Conservation (phyloP, 2,329 filamentous ascomycete genomes). For the Cercospora canescens region DNA sequence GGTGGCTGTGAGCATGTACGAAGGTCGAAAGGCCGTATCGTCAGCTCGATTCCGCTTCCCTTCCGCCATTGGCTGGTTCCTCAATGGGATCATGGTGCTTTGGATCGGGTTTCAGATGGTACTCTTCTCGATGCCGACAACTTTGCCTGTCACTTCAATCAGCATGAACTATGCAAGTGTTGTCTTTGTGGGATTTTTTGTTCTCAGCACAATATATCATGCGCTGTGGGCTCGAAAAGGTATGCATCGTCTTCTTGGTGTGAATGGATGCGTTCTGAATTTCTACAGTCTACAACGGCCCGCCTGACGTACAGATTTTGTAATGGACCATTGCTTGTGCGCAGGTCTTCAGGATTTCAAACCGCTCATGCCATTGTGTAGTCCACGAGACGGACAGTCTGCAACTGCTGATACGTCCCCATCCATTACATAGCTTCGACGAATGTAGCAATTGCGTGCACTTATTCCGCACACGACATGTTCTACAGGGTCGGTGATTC, state of each 20-base stretch:
- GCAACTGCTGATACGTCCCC: no score
- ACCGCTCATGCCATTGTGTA: no score
- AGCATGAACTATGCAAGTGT: conserved; percentile 60
- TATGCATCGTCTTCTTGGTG: not conserved
- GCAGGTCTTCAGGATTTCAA: not conserved
- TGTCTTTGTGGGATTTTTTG: conserved; percentile 55
- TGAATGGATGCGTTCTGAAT: not conserved
- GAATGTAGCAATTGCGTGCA: no score
- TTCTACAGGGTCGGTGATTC: no score
- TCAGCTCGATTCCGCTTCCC: conserved; percentile 16
- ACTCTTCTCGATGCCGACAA: conserved; percentile 56
- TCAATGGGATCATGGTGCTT: conserved; percentile 30
- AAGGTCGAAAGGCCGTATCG: conserved; percentile 35
- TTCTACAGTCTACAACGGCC: conserved; percentile 7
- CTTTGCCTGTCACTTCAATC: conserved; percentile 53
- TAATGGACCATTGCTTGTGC: not conserved
- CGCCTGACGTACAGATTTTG: not conserved
- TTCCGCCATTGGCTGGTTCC: conserved; percentile 36
- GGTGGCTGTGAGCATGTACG: conserved; percentile 41
- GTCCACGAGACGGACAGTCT: no score
- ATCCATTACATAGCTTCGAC: no score
- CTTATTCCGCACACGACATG: no score
- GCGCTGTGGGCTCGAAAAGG: conserved; percentile 16
- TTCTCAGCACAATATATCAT: conserved; percentile 6
- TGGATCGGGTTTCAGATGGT: conserved; percentile 35